Percentiles rank a stretch among this genome's conserved stretches.
Evolutionary conservation across 2,329 filamentous ascomycete species (phyloP).

Genomic region (Sporothrix variecibatus): DNA sequence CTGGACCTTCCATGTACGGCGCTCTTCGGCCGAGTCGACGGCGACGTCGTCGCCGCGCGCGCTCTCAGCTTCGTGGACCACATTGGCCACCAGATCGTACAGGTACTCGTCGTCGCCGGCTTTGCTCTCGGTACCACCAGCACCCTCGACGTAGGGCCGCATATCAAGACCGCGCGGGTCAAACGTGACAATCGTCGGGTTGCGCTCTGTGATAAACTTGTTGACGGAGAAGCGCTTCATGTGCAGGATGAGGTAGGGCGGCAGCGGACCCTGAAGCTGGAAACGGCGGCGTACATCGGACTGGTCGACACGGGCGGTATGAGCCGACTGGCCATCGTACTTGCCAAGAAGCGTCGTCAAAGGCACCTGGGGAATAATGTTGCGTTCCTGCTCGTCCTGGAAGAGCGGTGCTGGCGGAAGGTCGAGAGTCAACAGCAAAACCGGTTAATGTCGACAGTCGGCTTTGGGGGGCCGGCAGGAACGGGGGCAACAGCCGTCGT

Average conservation of each 20-base stretch:
- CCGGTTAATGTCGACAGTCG: slow-evolving; percentile 73
- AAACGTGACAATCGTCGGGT: slow-evolving; percentile 97
- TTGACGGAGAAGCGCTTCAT: slow-evolving; percentile 96
- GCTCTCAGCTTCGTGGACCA: slow-evolving; percentile 81
- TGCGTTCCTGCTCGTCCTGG: slow-evolving; percentile 90
- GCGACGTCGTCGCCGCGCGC: slow-evolving; percentile 76
- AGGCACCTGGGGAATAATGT: slow-evolving; percentile 93
- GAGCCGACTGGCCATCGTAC: slow-evolving; percentile 84
- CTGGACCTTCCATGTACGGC: slow-evolving; percentile 92
- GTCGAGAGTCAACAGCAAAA: slow-evolving; percentile 94
- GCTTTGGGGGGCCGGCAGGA: slow-evolving; percentile 50
- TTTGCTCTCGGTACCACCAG: slow-evolving; percentile 71
- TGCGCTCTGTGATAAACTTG: slow-evolving; percentile 94
- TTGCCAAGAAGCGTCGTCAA: slow-evolving; percentile 82
- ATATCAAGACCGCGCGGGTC: slow-evolving; percentile 81
- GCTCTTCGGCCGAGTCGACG: slow-evolving; percentile 76
- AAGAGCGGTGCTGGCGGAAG: slow-evolving; percentile 90
- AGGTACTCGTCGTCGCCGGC: slow-evolving; percentile 84
- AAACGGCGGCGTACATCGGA: slow-evolving; percentile 87
- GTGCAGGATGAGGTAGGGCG: slow-evolving; percentile 89
- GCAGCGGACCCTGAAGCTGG: slow-evolving; percentile 83
- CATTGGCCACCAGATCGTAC: slow-evolving; percentile 95
- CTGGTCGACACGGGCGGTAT: slow-evolving; percentile 62
- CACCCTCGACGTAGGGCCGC: slow-evolving; percentile 86
- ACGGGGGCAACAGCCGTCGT: not conserved